These are phyloP conservation scores for Sporothrix brunneoviolacea DNA, from an alignment of 2,329 filamentous ascomycete species.

Conservation along the genomic window DNA sequence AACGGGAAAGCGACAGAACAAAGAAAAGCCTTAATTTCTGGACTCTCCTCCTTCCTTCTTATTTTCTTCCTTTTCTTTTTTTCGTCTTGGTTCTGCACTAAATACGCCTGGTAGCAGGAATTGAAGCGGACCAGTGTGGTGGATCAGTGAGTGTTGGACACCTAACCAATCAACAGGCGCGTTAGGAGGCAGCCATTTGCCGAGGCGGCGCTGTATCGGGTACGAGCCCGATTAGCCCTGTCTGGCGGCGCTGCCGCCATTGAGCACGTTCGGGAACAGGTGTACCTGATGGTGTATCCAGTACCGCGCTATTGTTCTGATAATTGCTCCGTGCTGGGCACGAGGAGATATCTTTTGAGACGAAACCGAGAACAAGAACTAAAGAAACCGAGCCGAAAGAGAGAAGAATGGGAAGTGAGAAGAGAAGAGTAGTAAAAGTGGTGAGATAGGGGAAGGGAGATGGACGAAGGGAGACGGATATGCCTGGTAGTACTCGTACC, in stretches of 20 bases:
- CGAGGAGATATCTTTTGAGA: background rate
- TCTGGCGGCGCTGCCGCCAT: background rate
- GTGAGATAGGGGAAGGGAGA: too few species aligned
- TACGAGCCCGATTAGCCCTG: background rate
- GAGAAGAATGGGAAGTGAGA: background rate
- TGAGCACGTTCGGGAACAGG: background rate
- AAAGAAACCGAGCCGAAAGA: background rate
- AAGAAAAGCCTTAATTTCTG: conserved; percentile 1
- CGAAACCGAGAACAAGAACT: conserved; percentile 1
- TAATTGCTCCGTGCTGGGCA: background rate
- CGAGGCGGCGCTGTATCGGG: conserved; percentile 8
- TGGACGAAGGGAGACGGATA: background rate
- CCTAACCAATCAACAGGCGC: conserved; percentile 6
- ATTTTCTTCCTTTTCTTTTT: background rate
- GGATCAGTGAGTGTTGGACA: conserved; percentile 3
- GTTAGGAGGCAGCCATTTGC: background rate
- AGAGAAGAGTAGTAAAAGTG: too few species aligned
- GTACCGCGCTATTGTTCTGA: background rate
- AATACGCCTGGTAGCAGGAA: background rate
- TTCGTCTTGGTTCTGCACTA: background rate
- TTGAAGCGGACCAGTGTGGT: conserved; percentile 2
- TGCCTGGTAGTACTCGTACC: too few species aligned
- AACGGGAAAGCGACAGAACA: conserved; percentile 11
- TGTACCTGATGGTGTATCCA: background rate
- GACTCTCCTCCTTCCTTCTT: background rate